These are phyloP conservation scores for Eremomyces bilateralis DNA, from an alignment of 495 filamentous ascomycete genomes.

Conservation along the genomic window DNA sequence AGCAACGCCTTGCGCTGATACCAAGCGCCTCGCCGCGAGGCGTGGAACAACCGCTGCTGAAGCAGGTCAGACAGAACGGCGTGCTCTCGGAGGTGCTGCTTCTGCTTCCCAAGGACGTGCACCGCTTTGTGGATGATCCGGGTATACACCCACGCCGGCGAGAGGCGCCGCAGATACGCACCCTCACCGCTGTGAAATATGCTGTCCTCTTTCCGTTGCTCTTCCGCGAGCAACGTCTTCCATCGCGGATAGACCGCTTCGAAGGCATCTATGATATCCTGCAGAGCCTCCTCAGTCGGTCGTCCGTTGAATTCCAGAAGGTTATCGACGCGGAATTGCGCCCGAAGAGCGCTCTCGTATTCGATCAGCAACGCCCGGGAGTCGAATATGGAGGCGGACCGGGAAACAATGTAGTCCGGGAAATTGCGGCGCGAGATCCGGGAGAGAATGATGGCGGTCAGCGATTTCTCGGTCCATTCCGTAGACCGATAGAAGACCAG, in stretches of 20 bases:
- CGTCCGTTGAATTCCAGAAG: constrained; percentile 69
- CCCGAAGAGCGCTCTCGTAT: constrained; percentile 70
- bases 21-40: constrained; percentile 70
- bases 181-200: constrained; percentile 74
- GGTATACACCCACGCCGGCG: constrained; percentile 82
- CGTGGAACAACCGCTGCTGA: constrained; percentile 61
- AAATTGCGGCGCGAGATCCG: constrained; percentile 75
- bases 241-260: constrained; percentile 62
- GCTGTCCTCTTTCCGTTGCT: constrained; percentile 57
- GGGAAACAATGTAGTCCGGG: constrained; percentile 72
- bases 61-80: constrained; percentile 55
- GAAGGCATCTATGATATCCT: constrained; percentile 49
- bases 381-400: constrained; percentile 72
- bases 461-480: constrained; percentile 91
- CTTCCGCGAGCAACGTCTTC: constrained; percentile 49
- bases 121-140: constrained; percentile 77
- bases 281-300: constrained; percentile 38
- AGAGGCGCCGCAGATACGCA: constrained; percentile 77
- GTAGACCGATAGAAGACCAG: constrained; percentile 91
- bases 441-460: constrained; percentile 86
- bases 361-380: constrained; percentile 57
- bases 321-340: constrained; percentile 62
- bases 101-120: constrained; percentile 61
- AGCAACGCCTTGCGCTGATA: constrained; percentile 88
- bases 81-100: constrained; percentile 60